Evolutionary conservation across 805 yeast genomes (phyloP).

Genomic region (Candida piceae): DNA sequence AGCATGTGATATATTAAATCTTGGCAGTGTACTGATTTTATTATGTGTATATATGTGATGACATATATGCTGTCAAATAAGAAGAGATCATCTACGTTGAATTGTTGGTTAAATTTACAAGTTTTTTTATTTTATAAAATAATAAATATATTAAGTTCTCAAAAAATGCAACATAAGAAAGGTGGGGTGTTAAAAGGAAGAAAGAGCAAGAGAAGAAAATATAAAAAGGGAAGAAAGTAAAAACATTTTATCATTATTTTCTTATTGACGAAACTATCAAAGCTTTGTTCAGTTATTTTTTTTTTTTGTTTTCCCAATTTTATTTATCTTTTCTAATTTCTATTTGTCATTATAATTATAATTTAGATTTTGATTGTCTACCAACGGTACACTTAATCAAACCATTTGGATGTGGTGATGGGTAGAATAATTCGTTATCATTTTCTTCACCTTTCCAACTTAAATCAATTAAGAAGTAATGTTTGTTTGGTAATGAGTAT

Average conservation of each 20-base stretch:
- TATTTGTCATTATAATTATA: too few relatives aligned
- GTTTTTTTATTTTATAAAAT: too few relatives aligned
- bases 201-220: not conserved
- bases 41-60: too few relatives aligned
- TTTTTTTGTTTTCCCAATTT: too few relatives aligned
- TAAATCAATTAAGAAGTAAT: slow-evolving; percentile 76
- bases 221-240: not conserved
- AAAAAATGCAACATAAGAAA: not conserved
- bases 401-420: slow-evolving; percentile 90
- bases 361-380: slow-evolving; percentile 55
- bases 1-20: too few relatives aligned
- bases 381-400: slow-evolving; percentile 83
- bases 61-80: too few relatives aligned
- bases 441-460: slow-evolving; percentile 79
- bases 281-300: too few relatives aligned
- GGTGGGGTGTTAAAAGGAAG: not conserved
- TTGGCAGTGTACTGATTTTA: not conserved
- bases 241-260: too few relatives aligned
- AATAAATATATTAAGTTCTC: not conserved
- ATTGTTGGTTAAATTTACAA: not conserved
- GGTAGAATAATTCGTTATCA: slow-evolving; percentile 82
- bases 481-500: slow-evolving; percentile 86
- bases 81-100: not conserved
- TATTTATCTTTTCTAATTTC: too few relatives aligned
- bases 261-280: too few relatives aligned